Evolutionary conservation across 2,329 filamentous ascomycete species (phyloP).

Genomic region (Rhynchosporium agropyri): DNA sequence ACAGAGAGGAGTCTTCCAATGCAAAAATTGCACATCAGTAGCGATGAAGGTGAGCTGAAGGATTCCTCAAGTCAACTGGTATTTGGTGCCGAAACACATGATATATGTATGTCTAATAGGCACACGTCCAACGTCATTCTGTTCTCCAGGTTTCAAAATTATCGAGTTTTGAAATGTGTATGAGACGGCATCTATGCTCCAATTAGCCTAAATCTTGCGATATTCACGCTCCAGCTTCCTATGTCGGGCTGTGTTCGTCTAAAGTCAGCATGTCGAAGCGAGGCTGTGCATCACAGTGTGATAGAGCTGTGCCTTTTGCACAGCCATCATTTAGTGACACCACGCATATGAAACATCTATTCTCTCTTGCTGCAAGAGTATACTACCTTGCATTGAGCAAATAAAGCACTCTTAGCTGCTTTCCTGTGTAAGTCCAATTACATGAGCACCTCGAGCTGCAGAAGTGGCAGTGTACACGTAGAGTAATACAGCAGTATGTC

Average conservation of each 20-base stretch:
- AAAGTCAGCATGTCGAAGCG: neutral
- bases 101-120: no score
- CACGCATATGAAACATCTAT: neutral
- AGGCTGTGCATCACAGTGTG: constrained; percentile 14
- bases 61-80: no score
- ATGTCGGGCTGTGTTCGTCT: constrained; percentile 4
- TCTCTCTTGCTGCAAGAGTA: constrained; percentile 6
- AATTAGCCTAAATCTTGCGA: neutral
- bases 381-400: neutral
- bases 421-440: neutral
- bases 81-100: no score
- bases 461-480: constrained; percentile 1
- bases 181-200: constrained; percentile 5
- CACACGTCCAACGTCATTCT: neutral
- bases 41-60: no score
- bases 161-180: neutral
- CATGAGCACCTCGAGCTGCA: neutral
- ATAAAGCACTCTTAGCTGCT: neutral
- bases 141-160: neutral
- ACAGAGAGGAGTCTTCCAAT: no score
- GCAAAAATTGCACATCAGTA: no score
- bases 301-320: constrained; percentile 14
- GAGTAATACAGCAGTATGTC: neutral
- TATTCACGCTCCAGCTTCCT: constrained; percentile 1
- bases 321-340: constrained; percentile 14